Base-by-base conservation (phyloP, 2,329 filamentous ascomycete genomes). In the Sporothrix phasma region DNA sequence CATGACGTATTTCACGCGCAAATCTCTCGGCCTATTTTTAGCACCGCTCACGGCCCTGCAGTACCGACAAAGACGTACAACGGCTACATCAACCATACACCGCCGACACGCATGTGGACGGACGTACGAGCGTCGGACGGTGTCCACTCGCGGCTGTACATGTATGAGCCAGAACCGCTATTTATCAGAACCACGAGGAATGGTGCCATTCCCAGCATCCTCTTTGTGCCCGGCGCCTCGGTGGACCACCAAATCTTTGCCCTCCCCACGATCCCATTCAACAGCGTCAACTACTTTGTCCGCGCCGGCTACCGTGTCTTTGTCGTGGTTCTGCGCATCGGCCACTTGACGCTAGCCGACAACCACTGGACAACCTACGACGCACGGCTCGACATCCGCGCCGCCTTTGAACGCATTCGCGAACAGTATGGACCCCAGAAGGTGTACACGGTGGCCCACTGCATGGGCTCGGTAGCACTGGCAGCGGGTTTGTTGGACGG, bases 201-300 rank as follows among this genome's bases (percentile, higher is more conserved):
- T 45, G 67, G 70, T 1, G 71, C 69, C 1, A 69, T 76, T 8
- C 77, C 77, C 69, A 81, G 82, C 66, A 73, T 88, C 5, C 79
- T 88, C 66, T 80, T 88, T 77, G 77, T 88, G 51, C 84, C 84
- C 0, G 85, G 85, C 22, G 84, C 84, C 0, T 77, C 82, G 1
- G 84, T 88, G 0, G 82, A 87, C 70, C 82, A 88, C 68, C 80
- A 84, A 67, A 85, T 87, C 62, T 88, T 78, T 67, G 79, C 84
- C 0, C 76, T 86, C 31, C 84, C 84, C 1, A 87, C 84, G 2
- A 85, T 88, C 63, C 77, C 79, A n/a, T 80, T 79, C 67, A 87
- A 88, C 70, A 78, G 83, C 0, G 79, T 88, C 66, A 84, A 87
- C 70, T 86, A 86, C 73, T 83, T 88, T 71, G 82, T 78, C 2